Percentiles rank a stretch among this genome's conserved stretches.
Conservation (phyloP, 2,329 filamentous ascomycete species). For the Microascus cirrosus region DNA sequence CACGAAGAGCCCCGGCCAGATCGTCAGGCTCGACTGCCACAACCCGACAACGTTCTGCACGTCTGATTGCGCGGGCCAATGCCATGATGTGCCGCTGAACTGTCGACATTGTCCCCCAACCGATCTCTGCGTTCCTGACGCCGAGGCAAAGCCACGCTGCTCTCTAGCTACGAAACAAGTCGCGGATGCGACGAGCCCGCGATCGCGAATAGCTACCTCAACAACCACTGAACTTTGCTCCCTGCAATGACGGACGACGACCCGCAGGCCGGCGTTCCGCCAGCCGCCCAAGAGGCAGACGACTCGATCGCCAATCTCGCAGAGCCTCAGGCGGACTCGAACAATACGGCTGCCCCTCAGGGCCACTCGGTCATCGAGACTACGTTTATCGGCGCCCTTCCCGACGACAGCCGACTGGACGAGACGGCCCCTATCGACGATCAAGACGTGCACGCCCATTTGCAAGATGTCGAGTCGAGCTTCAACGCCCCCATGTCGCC, state of each 20-base stretch:
- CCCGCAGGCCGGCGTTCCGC: not conserved
- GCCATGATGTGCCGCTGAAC: not conserved
- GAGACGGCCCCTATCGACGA: conserved; percentile 17
- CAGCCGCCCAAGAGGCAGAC: not conserved
- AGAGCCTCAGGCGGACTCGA: not conserved
- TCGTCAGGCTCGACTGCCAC: not conserved
- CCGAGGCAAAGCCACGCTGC: not conserved
- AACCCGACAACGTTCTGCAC: not conserved
- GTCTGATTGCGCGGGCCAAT: not conserved
- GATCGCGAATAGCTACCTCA: not conserved
- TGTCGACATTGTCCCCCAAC: not conserved
- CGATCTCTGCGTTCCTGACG: not conserved
- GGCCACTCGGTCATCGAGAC: conserved; percentile 1
- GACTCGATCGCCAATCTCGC: not conserved
- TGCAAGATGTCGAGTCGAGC: conserved; percentile 56
- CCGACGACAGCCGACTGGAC: conserved; percentile 2
- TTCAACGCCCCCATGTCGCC: conserved; percentile 49
- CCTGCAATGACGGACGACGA: not conserved
- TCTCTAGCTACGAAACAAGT: not conserved
- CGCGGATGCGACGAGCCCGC: not conserved
- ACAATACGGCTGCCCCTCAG: not conserved
- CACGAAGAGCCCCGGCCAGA: not conserved
- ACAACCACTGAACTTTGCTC: not conserved
- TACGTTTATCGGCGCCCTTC: conserved; percentile 1
- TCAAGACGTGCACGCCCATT: conserved; percentile 40